Base-by-base conservation (phyloP, 768 basidiomycete genomes). In the Mrakia gelida region DNA sequence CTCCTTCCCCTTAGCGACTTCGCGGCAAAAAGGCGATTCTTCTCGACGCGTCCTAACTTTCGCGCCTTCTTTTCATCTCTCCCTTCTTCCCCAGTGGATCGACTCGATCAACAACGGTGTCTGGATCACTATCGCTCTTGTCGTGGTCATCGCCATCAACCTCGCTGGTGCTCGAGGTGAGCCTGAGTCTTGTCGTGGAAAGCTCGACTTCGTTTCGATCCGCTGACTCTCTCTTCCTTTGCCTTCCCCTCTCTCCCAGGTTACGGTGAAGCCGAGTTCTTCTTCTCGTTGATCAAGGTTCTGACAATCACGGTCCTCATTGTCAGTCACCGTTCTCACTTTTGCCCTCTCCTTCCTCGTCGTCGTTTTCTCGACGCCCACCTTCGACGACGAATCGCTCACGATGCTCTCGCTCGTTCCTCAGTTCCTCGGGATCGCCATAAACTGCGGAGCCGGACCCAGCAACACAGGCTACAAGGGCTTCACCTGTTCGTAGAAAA, bases 261-360 rank as follows among this genome's bases (percentile, higher is more conserved):
- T 54, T 86, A 84, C 80, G 84, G 84, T 38, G 84, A 84, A 84
- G 89, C 89, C 10, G 73, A 75, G 68, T 75, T 95, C 82, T 87
- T 90, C 71, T 95, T 95, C 82, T 92, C 92, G 87, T 92, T 92
- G 10, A 93, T 96, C 86, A 95, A 95, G 84, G 92, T 96, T 26
- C 84, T 95, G 79, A 82, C 84, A 76, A 83, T 85, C 76, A 78
- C 81, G 71, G 84, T 84, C 54, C 80, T 85, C 28, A 87, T 88
- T 81, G n/a, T n/a, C n/a, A n/a, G n/a, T n/a, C n/a, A n/a, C n/a
- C n/a, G n/a, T n/a, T n/a, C n/a, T n/a, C n/a, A n/a, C n/a, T n/a
- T n/a, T n/a, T n/a, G n/a, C n/a, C n/a, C n/a, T n/a, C n/a, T n/a
- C n/a, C n/a, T n/a, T n/a, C n/a, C n/a, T n/a, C n/a, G n/a, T n/a